phyloP scores from a whole-genome alignment of 192 early-diverging fungal species.

The Umbelopsis vinacea region DNA sequence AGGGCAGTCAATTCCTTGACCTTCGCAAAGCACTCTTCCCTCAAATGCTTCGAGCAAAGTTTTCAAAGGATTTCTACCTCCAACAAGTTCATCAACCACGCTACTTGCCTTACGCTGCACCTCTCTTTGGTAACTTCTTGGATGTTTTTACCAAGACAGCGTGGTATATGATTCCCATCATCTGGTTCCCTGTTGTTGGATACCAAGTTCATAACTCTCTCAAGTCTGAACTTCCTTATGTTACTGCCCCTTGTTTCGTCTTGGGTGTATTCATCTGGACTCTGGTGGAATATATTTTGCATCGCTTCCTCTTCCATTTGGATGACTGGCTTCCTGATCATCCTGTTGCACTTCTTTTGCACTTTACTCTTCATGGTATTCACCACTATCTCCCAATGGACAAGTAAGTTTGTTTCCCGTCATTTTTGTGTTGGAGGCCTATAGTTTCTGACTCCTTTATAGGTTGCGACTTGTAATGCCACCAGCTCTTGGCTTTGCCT shows the following conservation, averaged over 20 bases:
- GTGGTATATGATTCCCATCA: slow-evolving; percentile 87
- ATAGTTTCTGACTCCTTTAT: background rate
- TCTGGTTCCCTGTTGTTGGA: slow-evolving; percentile 82
- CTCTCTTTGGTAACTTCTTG: slow-evolving; percentile 82
- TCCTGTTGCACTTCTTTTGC: slow-evolving; percentile 70
- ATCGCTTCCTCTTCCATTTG: slow-evolving; percentile 94
- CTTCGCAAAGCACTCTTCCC: slow-evolving; percentile 76
- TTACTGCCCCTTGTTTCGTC: slow-evolving; percentile 55
- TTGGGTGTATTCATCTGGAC: slow-evolving; percentile 84
- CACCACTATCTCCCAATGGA: slow-evolving; percentile 98
- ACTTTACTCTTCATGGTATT: slow-evolving; percentile 94
- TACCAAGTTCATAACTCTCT: slow-evolving; percentile 49
- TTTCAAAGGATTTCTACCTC: slow-evolving; percentile 83
- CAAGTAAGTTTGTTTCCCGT: slow-evolving; percentile 50
- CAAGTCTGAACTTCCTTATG: slow-evolving; percentile 35
- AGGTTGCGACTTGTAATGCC: slow-evolving; percentile 97
- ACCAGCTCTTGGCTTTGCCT: slow-evolving; percentile 74
- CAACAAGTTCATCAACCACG: slow-evolving; percentile 91
- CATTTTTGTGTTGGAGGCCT: background rate
- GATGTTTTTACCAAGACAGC: slow-evolving; percentile 89
- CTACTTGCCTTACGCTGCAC: slow-evolving; percentile 75
- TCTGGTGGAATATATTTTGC: slow-evolving; percentile 87
- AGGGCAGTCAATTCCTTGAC: slow-evolving; percentile 81
- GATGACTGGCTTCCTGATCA: slow-evolving; percentile 89
- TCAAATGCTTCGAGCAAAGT: slow-evolving; percentile 78